Evolutionary conservation across 495 filamentous ascomycete species (phyloP).

Genomic region (Talaromyces nanjingensis): DNA sequence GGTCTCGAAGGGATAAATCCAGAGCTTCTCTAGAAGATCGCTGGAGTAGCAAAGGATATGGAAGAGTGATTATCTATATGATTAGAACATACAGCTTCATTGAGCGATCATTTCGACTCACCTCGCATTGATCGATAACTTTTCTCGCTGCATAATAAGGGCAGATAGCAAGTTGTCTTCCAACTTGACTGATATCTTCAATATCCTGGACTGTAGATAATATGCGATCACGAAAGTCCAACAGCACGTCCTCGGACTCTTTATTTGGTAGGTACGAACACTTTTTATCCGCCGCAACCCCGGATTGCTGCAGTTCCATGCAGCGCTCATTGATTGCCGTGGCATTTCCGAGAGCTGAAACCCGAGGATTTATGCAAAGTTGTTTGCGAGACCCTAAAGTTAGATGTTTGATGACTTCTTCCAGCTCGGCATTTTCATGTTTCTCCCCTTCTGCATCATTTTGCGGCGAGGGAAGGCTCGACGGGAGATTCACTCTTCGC

Average conservation of each 20-base stretch:
- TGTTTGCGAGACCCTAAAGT: slow-evolving; percentile 86
- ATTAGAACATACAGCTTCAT: slow-evolving; percentile 11
- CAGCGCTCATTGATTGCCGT: slow-evolving; percentile 95
- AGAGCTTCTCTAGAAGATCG: slow-evolving; percentile 84
- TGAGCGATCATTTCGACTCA: slow-evolving; percentile 20
- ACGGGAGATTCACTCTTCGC: slow-evolving; percentile 70
- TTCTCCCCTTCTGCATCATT: slow-evolving; percentile 23
- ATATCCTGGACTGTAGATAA: slow-evolving; percentile 86
- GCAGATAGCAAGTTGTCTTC: slow-evolving; percentile 75
- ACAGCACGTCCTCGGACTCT: slow-evolving; percentile 60
- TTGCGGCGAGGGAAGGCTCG: slow-evolving; percentile 34
- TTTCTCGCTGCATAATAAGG: slow-evolving; percentile 92
- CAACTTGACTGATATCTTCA: slow-evolving; percentile 76
- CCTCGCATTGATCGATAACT: slow-evolving; percentile 73
- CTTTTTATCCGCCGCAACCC: slow-evolving; percentile 55
- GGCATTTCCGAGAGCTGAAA: slow-evolving; percentile 59
- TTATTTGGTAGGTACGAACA: slow-evolving; percentile 76
- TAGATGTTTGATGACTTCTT: slow-evolving; percentile 73
- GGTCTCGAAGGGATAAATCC: slow-evolving; percentile 74
- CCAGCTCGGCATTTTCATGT: slow-evolving; percentile 24
- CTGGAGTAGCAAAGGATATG: slow-evolving; percentile 86
- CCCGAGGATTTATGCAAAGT: slow-evolving; percentile 84
- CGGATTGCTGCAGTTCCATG: slow-evolving; percentile 77
- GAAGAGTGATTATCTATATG: slow-evolving; percentile 80
- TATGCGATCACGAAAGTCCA: slow-evolving; percentile 82